These are phyloP conservation scores for Medicago truncatula DNA, from an alignment of 306 rosid species.

Conservation along the genomic window MtrunA17r5.0-ANR NC_053048.1:371501-372000, in stretches of 20 bases:
- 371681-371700: constrained; percentile 76
- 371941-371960: background rate
- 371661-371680: constrained; percentile 69
- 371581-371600: background rate
- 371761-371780: constrained; percentile 76
- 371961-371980: background rate
- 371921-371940: background rate
- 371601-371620: background rate
- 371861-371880: constrained; percentile 65
- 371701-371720: constrained; percentile 77
- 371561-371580: constrained; percentile 67
- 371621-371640: constrained; percentile 77
- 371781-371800: constrained; percentile 62
- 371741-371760: constrained; percentile 73
- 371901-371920: constrained; percentile 36
- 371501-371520: constrained; percentile 63
- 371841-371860: constrained; percentile 41
- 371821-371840: constrained; percentile 49
- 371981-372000: background rate
- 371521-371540: constrained; percentile 6
- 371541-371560: background rate
- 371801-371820: constrained; percentile 60
- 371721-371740: constrained; percentile 89
- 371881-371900: constrained; percentile 49
- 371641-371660: constrained; percentile 81